Conservation (phyloP, 768 basidiomycete genomes). For the Phylloporus scabripes region DNA sequence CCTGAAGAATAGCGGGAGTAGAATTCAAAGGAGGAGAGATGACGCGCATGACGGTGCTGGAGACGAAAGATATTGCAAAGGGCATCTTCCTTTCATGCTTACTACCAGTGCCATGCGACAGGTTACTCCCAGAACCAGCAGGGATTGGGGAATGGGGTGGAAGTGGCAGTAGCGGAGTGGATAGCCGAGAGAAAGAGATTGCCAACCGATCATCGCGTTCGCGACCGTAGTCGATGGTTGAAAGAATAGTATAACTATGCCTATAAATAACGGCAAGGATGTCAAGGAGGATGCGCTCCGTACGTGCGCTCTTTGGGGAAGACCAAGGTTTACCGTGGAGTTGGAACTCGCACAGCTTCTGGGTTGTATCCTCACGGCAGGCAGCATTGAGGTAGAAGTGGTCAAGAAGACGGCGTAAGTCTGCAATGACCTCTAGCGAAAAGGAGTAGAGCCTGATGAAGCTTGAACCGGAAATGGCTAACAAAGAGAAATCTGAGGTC, state of each 20-base stretch:
- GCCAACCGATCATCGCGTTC: slow-evolving; percentile 69
- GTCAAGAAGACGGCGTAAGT: slow-evolving; percentile 55
- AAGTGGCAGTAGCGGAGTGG: slow-evolving; percentile 30
- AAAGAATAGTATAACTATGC: slow-evolving; percentile 58
- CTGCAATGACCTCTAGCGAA: slow-evolving; percentile 43
- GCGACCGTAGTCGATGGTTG: slow-evolving; percentile 70
- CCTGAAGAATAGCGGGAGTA: slow-evolving; percentile 77
- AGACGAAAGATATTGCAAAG: slow-evolving; percentile 71
- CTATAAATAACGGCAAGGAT: slow-evolving; percentile 59
- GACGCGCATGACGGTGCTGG: slow-evolving; percentile 63
- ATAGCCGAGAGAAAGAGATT: slow-evolving; percentile 61
- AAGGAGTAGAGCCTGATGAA: slow-evolving; percentile 70
- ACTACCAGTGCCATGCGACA: slow-evolving; percentile 33
- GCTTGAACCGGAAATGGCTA: slow-evolving; percentile 62
- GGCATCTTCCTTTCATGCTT: slow-evolving; percentile 38
- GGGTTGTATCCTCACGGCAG: slow-evolving; percentile 49
- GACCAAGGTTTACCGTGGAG: slow-evolving; percentile 71
- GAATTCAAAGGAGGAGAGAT: slow-evolving; percentile 70
- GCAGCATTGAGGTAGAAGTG: slow-evolving; percentile 37
- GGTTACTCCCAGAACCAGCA: slow-evolving; percentile 34
- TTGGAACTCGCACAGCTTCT: slow-evolving; percentile 61
- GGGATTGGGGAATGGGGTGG: slow-evolving; percentile 36
- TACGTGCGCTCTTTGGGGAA: slow-evolving; percentile 55
- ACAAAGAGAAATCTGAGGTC: slow-evolving; percentile 59
- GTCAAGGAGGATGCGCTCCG: slow-evolving; percentile 67